Base-by-base conservation (phyloP, 2,329 filamentous ascomycete genomes). In the Gaeumannomyces tritici region DNA sequence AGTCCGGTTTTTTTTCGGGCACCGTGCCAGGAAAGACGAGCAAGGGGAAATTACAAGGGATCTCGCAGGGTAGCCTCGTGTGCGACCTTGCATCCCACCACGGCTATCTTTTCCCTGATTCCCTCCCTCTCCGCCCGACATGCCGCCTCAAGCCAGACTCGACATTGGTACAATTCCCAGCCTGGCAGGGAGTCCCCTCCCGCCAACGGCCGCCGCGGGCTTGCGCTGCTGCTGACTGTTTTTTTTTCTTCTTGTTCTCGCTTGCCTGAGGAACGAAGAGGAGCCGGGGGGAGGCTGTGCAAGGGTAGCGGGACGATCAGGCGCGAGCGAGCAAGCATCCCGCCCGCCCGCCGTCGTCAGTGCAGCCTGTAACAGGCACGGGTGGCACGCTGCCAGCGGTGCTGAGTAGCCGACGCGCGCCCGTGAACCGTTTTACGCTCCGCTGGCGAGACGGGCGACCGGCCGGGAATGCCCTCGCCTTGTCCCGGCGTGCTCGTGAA, bases 271-370 rank as follows among this genome's bases (percentile, higher is more conserved):
- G 29, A 24, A 27, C 29, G 57, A 57, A 29, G 24, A 8, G 4
- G 21, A 42, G 42, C 42, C 57, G 29, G 35, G n/a, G n/a, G n/a
- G n/a, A n/a, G n/a, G 56, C 27, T 57, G 56, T n/a, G 54, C 62
- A 62, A 59, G 55, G 63, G 62, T 59, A 61, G 62, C 65, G 64
- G 65, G 64, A 64, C 63, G 64, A 65, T 66, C 65, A 64, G 31
- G 31, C 31, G 31, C n/a, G n/a, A 13, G 61, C 64, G 63, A 58
- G 57, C 33, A 63, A n/a, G 56, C 35, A 27, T 59, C 55, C 35
- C n/a, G n/a, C n/a, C n/a, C n/a, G n/a, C n/a, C n/a, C n/a, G n/a
- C n/a, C n/a, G n/a, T 26, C 27, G 35, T 29, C 29, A 28, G 59
- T n/a, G 33, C 47, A 12, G 35, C 29, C 54, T 42, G 15, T n/a